phyloP scores from a whole-genome alignment of 176 grass and related monocot species.

The Carex littledalei region DNA sequence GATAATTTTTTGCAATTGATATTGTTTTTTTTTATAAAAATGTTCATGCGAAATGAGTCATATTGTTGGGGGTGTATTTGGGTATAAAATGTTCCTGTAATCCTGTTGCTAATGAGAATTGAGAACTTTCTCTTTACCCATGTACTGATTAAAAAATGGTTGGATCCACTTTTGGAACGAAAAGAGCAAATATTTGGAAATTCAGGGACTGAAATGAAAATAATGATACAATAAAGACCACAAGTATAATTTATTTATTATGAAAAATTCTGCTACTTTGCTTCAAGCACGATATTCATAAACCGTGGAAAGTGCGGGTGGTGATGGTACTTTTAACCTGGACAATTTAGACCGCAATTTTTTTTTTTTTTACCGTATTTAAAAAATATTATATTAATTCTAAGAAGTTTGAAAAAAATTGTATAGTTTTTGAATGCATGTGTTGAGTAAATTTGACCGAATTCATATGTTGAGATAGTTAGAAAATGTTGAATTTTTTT shows the following conservation, averaged over 20 bases:
- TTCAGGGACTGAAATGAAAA: neutral
- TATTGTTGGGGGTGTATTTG: neutral
- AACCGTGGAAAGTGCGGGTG: neutral
- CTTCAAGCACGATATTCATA: neutral
- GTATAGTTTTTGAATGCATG: neutral
- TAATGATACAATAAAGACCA: neutral
- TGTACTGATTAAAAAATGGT: neutral
- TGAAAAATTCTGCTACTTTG: neutral
- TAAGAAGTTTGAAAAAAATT: no score
- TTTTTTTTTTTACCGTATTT: neutral
- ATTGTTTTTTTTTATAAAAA: neutral
- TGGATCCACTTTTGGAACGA: neutral
- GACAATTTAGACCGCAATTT: neutral
- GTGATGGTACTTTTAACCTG: neutral
- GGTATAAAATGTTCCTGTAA: neutral
- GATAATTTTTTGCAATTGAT: neutral
- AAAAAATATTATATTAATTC: neutral
- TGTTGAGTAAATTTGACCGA: neutral
- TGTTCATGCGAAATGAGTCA: neutral
- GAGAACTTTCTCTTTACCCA: neutral
- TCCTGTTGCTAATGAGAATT: neutral
- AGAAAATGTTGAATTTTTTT: neutral
- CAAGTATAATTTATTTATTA: neutral
- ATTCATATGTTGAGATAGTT: neutral
- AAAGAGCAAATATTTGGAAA: neutral